Evolutionary conservation across 1,139 yeast genomes (phyloP).

Genomic region (Arxiozyma slooffiae): DNA sequence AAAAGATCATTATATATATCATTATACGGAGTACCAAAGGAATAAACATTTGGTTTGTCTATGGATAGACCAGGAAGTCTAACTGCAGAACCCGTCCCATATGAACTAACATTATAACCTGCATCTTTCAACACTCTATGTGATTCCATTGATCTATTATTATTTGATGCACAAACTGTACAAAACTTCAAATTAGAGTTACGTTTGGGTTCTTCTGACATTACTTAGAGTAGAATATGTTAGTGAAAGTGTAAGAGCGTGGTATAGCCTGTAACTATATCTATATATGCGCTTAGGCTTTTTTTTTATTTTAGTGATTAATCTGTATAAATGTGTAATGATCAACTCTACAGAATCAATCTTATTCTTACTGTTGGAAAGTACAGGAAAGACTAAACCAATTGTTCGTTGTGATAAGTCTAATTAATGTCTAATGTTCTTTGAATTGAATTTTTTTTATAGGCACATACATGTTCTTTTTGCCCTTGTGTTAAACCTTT

Average conservation of each 20-base stretch:
- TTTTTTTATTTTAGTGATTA: not conserved
- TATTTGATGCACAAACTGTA: constrained; percentile 96
- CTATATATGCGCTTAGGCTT: no score
- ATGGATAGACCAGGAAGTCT: constrained; percentile 88
- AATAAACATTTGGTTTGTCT: constrained; percentile 85
- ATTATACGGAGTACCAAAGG: constrained; percentile 91
- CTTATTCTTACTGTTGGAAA: no score
- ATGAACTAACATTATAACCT: constrained; percentile 79
- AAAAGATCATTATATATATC: constrained; percentile 71
- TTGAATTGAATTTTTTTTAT: no score
- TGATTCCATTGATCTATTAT: constrained; percentile 95
- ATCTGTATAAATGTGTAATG: no score
- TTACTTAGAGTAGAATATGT: not conserved
- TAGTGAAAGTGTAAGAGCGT: not conserved
- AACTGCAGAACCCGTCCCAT: constrained; percentile 95
- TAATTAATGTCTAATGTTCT: not conserved
- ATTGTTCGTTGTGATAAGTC: not conserved
- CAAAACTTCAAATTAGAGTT: constrained; percentile 50
- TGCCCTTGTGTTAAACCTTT: no score
- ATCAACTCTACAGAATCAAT: not conserved
- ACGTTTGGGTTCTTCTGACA: constrained; percentile 1
- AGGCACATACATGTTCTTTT: no score
- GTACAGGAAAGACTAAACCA: no score
- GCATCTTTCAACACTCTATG: constrained; percentile 82
- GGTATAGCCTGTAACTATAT: not conserved